Evolutionary conservation across 1,284 basidiomycete genomes (phyloP), one percentile per base, ranked within the genome.

Genomic region (Athelia sp.): DNA sequence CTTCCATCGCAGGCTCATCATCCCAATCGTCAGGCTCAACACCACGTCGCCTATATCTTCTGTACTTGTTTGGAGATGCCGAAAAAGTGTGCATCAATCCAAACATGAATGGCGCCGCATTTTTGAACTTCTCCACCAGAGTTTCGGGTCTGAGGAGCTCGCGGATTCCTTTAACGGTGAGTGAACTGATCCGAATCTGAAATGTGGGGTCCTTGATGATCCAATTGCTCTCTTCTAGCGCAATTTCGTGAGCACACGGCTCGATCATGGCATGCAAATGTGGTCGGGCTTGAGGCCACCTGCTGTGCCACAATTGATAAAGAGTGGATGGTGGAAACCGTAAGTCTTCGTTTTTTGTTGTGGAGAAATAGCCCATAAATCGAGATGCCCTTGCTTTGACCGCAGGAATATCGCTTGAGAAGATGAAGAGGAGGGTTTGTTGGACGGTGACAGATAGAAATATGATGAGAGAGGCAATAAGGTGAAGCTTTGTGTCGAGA

Each of bases 41-140:
- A n/a, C n/a, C n/a, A n/a, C n/a, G n/a, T n/a, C n/a, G n/a, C n/a
- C n/a, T n/a, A n/a, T n/a, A n/a, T n/a, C n/a, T n/a, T 40, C 36
- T 17, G 36, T 40, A 40, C 8, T 22, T 17, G 36, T 40, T 40
- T 22, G 36, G 36, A 17, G 57, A 60, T 36, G 46, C 46, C 19
- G 23, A 47, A 38, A 52, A 43, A 3, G 60, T 36, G 46, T 47
- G 26, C n/a, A 50, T 15, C 2, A 47, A 40, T n/a, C 44, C 31
- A 21, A 26, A 51, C 22, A 48, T 32, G 50, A 48, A 51, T 2
- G 50, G 50, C 13, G 49, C 49, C 4, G 40, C 10, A 1, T 15
- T 44, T 1, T 45, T 35, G 44, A 26, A 38, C 17, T 47, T 50
- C 19, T 38, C 45, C 1, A 45, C 38, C 19, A 50, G 14, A 22